phyloP scores from a whole-genome alignment of 78 protist species.

The Pelomyxa schiedti region DNA sequence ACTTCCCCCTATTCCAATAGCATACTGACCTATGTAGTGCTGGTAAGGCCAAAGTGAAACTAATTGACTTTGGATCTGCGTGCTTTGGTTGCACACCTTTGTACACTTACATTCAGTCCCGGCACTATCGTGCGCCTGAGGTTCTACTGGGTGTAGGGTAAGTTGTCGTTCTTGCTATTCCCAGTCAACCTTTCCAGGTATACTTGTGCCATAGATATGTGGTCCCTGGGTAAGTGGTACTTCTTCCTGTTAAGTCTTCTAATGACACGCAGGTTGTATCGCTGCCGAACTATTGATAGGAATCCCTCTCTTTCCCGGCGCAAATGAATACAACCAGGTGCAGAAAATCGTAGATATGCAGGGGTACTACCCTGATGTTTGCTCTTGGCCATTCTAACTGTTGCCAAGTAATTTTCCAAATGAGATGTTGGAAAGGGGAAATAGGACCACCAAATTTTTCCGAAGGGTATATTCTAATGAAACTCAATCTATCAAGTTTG shows the following conservation, averaged over 20 bases:
- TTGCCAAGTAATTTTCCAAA: conserved; percentile 25
- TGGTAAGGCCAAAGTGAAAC: conserved; percentile 48
- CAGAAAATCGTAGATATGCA: conserved; percentile 53
- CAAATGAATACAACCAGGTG: conserved; percentile 70
- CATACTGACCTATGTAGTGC: too few relatives aligned
- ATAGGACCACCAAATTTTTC: conserved; percentile 16
- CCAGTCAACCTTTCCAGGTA: too few relatives aligned
- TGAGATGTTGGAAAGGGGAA: conserved; percentile 35
- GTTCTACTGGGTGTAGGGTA: conserved; percentile 72
- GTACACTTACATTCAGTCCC: conserved; percentile 82
- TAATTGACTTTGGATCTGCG: conserved; percentile 87
- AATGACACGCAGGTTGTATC: too few relatives aligned
- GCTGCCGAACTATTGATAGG: conserved; percentile 75
- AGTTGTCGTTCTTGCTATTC: too few relatives aligned
- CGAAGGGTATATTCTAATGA: background rate
- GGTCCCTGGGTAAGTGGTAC: too few relatives aligned
- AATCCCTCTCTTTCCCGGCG: conserved; percentile 84
- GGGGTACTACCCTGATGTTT: too few relatives aligned
- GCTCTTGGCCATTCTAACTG: too few relatives aligned
- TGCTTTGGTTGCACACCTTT: conserved; percentile 50
- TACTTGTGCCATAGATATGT: conserved; percentile 65
- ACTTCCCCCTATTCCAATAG: too few relatives aligned
- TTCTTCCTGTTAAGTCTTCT: too few relatives aligned
- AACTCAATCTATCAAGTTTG: background rate
- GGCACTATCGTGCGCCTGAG: conserved; percentile 92